Evolutionary conservation across 73 alveolate species (phyloP).

Genomic region (Breviolum minutum): DNA sequence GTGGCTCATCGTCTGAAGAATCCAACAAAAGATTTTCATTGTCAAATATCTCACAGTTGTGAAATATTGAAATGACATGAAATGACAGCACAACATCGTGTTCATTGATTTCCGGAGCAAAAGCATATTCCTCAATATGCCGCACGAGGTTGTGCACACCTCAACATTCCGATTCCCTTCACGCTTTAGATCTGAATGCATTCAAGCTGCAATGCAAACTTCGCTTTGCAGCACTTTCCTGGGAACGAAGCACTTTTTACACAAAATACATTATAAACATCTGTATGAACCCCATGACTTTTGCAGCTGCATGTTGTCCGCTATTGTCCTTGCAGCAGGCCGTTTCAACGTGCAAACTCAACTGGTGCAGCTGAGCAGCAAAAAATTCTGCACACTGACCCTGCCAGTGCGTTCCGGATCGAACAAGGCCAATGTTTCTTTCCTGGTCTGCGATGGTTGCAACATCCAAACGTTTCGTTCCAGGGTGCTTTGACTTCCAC

Average conservation of each 20-base stretch:
- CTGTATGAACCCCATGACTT: not conserved
- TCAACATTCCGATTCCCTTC: not conserved
- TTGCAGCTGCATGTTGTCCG: no score
- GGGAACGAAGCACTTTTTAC: not conserved
- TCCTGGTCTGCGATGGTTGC: not conserved
- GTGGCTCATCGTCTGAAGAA: no score
- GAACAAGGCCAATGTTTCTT: constrained; percentile 78
- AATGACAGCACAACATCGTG: not conserved
- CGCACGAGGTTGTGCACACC: not conserved
- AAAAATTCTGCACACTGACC: constrained; percentile 86
- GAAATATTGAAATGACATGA: not conserved
- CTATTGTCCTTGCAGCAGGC: no score
- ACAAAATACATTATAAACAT: no score
- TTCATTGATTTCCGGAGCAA: not conserved
- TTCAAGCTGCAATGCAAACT: constrained; percentile 17
- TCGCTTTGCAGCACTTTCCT: constrained; percentile 91
- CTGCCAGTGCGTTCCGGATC: constrained; percentile 90
- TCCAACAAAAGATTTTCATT: no score
- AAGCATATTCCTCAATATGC: not conserved
- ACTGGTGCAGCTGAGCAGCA: constrained; percentile 13
- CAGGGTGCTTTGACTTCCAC: not conserved
- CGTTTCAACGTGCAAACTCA: no score
- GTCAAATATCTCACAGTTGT: no score
- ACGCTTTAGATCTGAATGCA: not conserved
- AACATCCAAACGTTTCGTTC: not conserved